phyloP scores from a whole-genome alignment of 495 filamentous ascomycete species.

The Aspergillus conjunctus region DNA sequence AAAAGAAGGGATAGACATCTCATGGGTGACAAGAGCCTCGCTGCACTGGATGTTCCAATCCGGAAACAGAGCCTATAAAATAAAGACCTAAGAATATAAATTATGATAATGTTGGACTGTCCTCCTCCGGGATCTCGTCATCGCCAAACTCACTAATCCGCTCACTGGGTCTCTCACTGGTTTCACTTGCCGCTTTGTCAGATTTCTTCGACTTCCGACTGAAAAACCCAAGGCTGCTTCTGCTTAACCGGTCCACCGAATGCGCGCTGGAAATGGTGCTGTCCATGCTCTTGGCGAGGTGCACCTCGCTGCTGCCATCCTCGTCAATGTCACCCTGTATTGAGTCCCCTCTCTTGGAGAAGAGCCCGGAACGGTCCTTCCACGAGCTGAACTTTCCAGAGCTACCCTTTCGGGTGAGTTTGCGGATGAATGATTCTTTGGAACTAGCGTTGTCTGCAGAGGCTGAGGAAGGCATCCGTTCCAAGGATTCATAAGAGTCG shows the following conservation, averaged over 20 bases:
- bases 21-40: not conserved
- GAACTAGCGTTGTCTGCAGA: slow-evolving; percentile 61
- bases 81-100: not conserved
- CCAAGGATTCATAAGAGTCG: slow-evolving; percentile 76
- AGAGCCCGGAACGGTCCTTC: slow-evolving; percentile 63
- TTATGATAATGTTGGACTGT: slow-evolving; percentile 10
- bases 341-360: slow-evolving; percentile 64
- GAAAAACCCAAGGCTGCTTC: slow-evolving; percentile 53
- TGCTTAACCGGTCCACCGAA: slow-evolving; percentile 48
- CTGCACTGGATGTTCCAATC: no score
- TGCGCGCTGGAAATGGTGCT: slow-evolving; percentile 47
- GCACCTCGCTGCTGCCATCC: slow-evolving; percentile 45
- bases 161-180: slow-evolving; percentile 51
- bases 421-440: slow-evolving; percentile 67
- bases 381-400: slow-evolving; percentile 79
- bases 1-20: not conserved
- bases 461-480: slow-evolving; percentile 65
- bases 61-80: not conserved
- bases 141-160: slow-evolving; percentile 51
- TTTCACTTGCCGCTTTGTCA: slow-evolving; percentile 48
- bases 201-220: slow-evolving; percentile 52
- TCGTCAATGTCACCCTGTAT: slow-evolving; percentile 54
- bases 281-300: slow-evolving; percentile 52
- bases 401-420: slow-evolving; percentile 77
- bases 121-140: slow-evolving; percentile 44